Evolutionary conservation across 768 basidiomycete species (phyloP), one percentile per base, ranked within the genome.

Genomic region (Phanerochaete carnosa): DNA sequence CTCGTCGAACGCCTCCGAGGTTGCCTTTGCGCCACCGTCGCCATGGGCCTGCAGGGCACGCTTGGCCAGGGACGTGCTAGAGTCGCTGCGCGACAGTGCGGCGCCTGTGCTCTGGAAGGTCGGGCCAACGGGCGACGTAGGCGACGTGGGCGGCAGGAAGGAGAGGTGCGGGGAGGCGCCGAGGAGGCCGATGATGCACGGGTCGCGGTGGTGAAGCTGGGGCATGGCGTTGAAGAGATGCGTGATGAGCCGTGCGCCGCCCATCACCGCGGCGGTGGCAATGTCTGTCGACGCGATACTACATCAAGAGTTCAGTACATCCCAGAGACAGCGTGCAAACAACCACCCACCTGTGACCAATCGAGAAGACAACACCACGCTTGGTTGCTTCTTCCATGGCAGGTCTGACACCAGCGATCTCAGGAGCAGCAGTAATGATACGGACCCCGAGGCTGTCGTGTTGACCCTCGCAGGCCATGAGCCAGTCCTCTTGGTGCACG

Each of bases 191-290:
- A 95, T 93, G 68, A 95, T 92, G 12, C 91, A 91, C 12, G 94
- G 94, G 70, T 95, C 93, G 33, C 94, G 83, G 70, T 96, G 94
- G 70, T 95, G 90, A 39, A 92, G 73, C 66, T 90, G 90, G 15
- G 90, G 90, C 93, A 94, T 94, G 7, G 93, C 92, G 65, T 96
- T 96, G 85, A 94, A 95, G 26, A 95, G 77, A 73, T 95, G 94
- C 0, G 94, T 95, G 65, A 95, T 92, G 59, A 94, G 83, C n/a
- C 85, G 80, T 6, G 92, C 90, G 22, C 94, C 94, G 59, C 80
- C 78, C 19, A 79, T 73, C 4, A 95, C 80, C 2, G 92, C 92
- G 8, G 81, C 73, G 22, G 85, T 86, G 7, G 94, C 92, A 61
- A 86, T 75, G 28, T 87, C 83, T 1, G 91, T 88, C 16, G 84